Percentiles rank a stretch among this genome's conserved stretches.
phyloP scores from a whole-genome alignment of 169 alveolate species.

The Cryptosporidium felis region DNA sequence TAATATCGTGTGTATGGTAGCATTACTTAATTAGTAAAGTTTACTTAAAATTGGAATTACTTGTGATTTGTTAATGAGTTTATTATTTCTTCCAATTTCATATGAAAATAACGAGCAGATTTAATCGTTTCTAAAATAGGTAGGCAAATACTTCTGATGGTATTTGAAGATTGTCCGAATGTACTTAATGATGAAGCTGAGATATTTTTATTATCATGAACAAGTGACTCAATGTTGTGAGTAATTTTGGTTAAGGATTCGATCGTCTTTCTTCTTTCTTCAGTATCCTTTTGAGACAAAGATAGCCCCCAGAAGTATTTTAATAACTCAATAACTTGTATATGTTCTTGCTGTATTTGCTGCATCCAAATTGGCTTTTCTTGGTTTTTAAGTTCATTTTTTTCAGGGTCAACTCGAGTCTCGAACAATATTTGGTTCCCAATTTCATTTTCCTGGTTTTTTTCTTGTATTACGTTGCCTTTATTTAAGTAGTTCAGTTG shows the following conservation, averaged over 20 bases:
- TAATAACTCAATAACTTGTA: slow-evolving; percentile 27
- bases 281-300: slow-evolving; percentile 23
- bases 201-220: slow-evolving; percentile 53
- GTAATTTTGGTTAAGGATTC: slow-evolving; percentile 35
- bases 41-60: neutral
- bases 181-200: slow-evolving; percentile 62
- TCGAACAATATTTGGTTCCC: neutral
- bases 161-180: slow-evolving; percentile 39
- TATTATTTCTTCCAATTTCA: slow-evolving; percentile 29
- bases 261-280: slow-evolving; percentile 48
- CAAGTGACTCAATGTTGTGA: slow-evolving; percentile 53
- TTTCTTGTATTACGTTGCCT: neutral
- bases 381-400: neutral
- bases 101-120: slow-evolving; percentile 44
- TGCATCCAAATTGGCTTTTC: slow-evolving; percentile 43
- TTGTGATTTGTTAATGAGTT: neutral
- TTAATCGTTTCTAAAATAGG: slow-evolving; percentile 58
- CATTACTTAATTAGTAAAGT: neutral
- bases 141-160: slow-evolving; percentile 15
- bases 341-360: slow-evolving; percentile 33
- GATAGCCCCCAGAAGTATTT: slow-evolving; percentile 41
- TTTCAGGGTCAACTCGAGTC: neutral
- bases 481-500: slow-evolving; percentile 11
- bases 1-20: slow-evolving; percentile 21
- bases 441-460: neutral